phyloP scores from a whole-genome alignment of 75 land plant genomes.

The Selaginella tamariscina region DNA sequence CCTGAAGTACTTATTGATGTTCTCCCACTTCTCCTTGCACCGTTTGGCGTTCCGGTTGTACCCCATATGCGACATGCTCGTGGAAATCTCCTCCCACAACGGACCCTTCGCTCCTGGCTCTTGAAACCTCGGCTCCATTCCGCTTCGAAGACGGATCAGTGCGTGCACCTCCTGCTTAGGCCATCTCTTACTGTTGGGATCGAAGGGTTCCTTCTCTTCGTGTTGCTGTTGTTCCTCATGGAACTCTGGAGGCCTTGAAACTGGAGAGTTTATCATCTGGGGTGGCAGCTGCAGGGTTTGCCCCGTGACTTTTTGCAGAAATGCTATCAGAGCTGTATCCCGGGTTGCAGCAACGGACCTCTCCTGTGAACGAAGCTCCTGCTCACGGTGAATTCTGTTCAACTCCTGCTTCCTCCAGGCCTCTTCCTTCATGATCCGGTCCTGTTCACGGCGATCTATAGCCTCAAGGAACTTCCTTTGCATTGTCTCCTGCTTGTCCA shows the following conservation, averaged over 20 bases:
- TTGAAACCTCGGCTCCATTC: constrained; percentile 36
- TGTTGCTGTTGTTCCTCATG: background rate
- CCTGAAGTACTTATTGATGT: constrained; percentile 72
- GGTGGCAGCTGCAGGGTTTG: constrained; percentile 25
- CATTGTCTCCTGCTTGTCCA: constrained; percentile 36
- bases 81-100: constrained; percentile 55
- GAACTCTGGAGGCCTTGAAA: background rate
- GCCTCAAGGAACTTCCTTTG: constrained; percentile 33
- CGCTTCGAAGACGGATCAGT: constrained; percentile 36
- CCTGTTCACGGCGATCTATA: constrained; percentile 27
- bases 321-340: constrained; percentile 31
- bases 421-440: constrained; percentile 30
- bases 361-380: constrained; percentile 32
- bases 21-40: constrained; percentile 77
- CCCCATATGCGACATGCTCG: constrained; percentile 36
- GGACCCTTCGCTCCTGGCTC: constrained; percentile 59
- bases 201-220: constrained; percentile 8
- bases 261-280: background rate
- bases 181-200: constrained; percentile 38
- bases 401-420: constrained; percentile 36
- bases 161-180: constrained; percentile 50
- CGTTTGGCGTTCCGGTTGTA: constrained; percentile 46
- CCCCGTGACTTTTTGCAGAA: constrained; percentile 33
- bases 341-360: constrained; percentile 25
- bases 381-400: constrained; percentile 25